phyloP scores from a whole-genome alignment of 148 eudicot species.

The Fagopyrum homotropicum region DNA sequence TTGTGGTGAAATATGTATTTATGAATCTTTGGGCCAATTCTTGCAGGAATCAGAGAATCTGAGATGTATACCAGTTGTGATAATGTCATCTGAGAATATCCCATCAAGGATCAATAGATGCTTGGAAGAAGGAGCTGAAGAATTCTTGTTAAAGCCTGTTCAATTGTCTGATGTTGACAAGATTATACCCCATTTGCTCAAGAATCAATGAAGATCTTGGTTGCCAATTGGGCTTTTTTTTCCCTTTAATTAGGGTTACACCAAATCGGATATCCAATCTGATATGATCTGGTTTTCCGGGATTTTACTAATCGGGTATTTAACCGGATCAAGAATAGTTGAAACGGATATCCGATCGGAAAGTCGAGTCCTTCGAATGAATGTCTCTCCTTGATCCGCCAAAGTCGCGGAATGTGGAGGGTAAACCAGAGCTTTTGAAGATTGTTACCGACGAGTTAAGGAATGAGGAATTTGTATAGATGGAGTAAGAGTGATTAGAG shows the following conservation, averaged over 20 bases:
- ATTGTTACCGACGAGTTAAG: background rate
- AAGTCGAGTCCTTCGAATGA: too few species aligned
- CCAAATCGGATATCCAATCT: too few species aligned
- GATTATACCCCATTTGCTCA: slow-evolving; percentile 48
- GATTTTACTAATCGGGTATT: too few species aligned
- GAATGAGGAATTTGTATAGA: background rate
- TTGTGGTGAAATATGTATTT: background rate
- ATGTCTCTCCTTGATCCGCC: too few species aligned
- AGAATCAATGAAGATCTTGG: slow-evolving; percentile 14
- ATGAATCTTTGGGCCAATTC: slow-evolving; percentile 5
- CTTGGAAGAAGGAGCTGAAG: slow-evolving; percentile 67
- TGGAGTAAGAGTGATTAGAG: background rate
- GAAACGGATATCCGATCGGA: too few species aligned
- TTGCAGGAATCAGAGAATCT: slow-evolving; percentile 43
- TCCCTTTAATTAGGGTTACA: too few species aligned
- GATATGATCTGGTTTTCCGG: too few species aligned
- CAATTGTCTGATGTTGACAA: slow-evolving; percentile 51
- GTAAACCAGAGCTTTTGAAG: background rate
- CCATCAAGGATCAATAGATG: slow-evolving; percentile 67
- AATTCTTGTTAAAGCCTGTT: slow-evolving; percentile 62
- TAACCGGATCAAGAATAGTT: too few species aligned
- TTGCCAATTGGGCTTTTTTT: background rate
- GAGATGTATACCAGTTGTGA: slow-evolving; percentile 57
- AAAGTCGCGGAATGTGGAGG: too few species aligned
- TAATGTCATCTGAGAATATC: slow-evolving; percentile 73